Evolutionary conservation across 2,329 filamentous ascomycete species (phyloP).

Genomic region (Aschersonia sp.): DNA sequence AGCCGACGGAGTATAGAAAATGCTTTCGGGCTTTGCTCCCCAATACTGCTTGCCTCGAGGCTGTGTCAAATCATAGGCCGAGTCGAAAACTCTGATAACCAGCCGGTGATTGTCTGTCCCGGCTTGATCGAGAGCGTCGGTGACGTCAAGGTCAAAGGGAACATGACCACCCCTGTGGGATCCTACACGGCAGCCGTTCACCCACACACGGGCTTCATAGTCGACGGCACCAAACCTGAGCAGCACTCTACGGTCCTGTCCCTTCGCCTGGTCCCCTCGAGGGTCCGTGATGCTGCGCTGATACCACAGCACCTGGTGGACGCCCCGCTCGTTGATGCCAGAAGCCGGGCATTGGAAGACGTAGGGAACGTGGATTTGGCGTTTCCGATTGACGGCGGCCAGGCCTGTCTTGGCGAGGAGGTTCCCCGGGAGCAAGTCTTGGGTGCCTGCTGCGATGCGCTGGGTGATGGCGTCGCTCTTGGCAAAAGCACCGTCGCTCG

Average conservation of each 20-base stretch:
- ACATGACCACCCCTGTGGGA: constrained; percentile 44
- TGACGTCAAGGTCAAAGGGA: constrained; percentile 42
- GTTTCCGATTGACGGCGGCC: constrained; percentile 23
- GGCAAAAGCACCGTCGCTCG: constrained; percentile 16
- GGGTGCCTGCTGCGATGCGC: constrained; percentile 32
- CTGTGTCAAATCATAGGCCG: constrained; percentile 47
- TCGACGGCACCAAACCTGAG: constrained; percentile 47
- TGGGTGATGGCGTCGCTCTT: constrained; percentile 20
- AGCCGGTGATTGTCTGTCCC: constrained; percentile 21
- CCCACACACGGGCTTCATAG: constrained; percentile 43
- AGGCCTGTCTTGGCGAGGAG: constrained; percentile 15
- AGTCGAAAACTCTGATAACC: constrained; percentile 46
- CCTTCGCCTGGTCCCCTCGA: constrained; percentile 25
- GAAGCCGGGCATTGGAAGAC: constrained; percentile 51
- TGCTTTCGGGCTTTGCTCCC: constrained; percentile 43
- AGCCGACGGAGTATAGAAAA: constrained; percentile 42
- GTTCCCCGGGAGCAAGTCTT: constrained; percentile 31
- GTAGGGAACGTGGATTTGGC: constrained; percentile 46
- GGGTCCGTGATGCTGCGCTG: constrained; percentile 37
- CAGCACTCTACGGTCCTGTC: constrained; percentile 26
- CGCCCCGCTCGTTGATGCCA: constrained; percentile 43
- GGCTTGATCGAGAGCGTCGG: constrained; percentile 22
- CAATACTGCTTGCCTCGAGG: constrained; percentile 56
- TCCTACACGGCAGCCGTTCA: constrained; percentile 35
- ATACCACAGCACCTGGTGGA: constrained; percentile 56